phyloP scores from a whole-genome alignment of 352 stramenopile species.

The Phytophthora cajani region DNA sequence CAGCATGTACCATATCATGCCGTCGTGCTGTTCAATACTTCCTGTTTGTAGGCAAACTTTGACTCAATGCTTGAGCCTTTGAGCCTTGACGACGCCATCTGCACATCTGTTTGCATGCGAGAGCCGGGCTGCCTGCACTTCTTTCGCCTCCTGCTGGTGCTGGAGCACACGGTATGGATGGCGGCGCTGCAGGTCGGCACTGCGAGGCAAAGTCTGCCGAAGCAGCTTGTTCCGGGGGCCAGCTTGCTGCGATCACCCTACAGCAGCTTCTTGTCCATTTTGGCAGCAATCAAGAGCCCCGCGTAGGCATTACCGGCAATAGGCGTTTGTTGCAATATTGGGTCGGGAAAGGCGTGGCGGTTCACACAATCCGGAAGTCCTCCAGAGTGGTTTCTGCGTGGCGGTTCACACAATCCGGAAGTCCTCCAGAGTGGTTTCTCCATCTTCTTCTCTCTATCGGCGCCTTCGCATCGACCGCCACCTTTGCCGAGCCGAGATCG shows the following conservation, averaged over 20 bases:
- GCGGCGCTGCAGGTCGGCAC: constrained; percentile 4
- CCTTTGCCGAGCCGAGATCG: constrained; percentile 1
- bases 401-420: constrained; percentile 7
- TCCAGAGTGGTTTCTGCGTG: constrained; percentile 28
- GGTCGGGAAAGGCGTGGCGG: constrained; percentile 26
- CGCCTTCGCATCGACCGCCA: not conserved
- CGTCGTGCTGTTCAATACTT: not conserved
- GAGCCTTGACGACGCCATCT: not conserved
- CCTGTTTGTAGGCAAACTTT: too few relatives aligned
- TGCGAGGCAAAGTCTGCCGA: constrained; percentile 8
- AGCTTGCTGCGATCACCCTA: not conserved
- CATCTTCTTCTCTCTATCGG: not conserved
- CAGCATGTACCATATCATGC: not conserved
- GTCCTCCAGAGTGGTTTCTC: constrained; percentile 24
- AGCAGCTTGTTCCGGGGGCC: constrained; percentile 9
- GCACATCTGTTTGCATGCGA: not conserved
- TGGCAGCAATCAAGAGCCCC: not conserved
- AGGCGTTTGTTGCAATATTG: constrained; percentile 8
- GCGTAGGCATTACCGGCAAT: not conserved
- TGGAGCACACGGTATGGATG: constrained; percentile 30
- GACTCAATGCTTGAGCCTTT: not conserved
- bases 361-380: constrained; percentile 8
- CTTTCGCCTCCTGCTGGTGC: constrained; percentile 22
- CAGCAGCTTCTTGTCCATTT: constrained; percentile 1
- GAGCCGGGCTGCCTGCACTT: constrained; percentile 23